Base-by-base conservation (phyloP, 257 asterid genomes). In the Scutellaria galericulata region DNA sequence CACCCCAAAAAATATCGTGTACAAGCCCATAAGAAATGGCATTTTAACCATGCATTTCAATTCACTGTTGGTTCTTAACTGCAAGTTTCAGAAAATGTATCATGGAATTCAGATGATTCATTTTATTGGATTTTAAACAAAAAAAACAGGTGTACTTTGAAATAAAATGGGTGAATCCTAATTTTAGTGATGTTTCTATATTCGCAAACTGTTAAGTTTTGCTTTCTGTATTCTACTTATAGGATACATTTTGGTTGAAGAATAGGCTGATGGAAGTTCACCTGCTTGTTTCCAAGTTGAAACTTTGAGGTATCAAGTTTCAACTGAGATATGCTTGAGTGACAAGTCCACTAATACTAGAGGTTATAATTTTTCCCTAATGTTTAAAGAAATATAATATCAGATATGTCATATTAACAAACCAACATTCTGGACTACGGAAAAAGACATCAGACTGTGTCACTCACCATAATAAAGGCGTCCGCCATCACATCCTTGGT, bases 401-500 rank as follows among this genome's bases (percentile, higher is more conserved):
- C 3, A 54, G 51, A 50, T 39, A 15, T 27, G 39, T 46, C 6
- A 42, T 20, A 63, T 10, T 63, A 64, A 70, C 45, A 72, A 42
- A 37, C 12, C 67, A 47, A 44, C 31, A 68, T 20, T 61, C 14
- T 37, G 58, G 55, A 61, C 11, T 13, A 8, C 61, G 51, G 7
- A 53, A 64, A 15, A 39, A 77, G 73, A n/a, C 58, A 60, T 45
- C 59, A 68, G 37, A 54, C 63, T 75, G 54, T 35, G 58, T 44
- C 52, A 80, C 85, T 75, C 79, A 91, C 99, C 99, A 74, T 82
- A 94, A 85, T 91, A 94, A 65, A 91, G 93, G 73, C 97, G 99
- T 60, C 97, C 86, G 35, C 99, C 99, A 80, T 94, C 99, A 73
- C 99, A 94, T 80, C 99, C 99, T 78, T 89, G 97, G 51, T 88